phyloP scores from a whole-genome alignment of 805 yeast genomes.

The Candida bentonensis region DNA sequence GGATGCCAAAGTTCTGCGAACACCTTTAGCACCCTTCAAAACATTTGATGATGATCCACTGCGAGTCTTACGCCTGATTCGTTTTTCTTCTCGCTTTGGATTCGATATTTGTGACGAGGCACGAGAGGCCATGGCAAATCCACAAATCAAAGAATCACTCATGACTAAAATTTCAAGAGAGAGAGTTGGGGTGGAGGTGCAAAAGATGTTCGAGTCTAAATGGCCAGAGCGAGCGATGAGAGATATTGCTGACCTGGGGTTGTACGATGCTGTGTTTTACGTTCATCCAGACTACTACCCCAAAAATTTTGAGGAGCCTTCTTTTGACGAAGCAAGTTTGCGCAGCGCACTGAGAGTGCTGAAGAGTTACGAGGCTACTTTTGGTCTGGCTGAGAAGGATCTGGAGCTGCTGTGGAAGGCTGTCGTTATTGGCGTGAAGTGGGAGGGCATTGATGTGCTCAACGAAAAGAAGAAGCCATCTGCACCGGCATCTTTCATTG shows the following conservation, averaged over 20 bases:
- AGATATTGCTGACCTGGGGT: constrained; percentile 38
- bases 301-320: constrained; percentile 10
- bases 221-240: constrained; percentile 52
- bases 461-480: constrained; percentile 24
- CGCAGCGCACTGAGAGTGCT: constrained; percentile 12
- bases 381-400: constrained; percentile 4
- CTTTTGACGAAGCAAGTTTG: constrained; percentile 11
- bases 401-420: constrained; percentile 31
- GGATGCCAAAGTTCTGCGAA: constrained; percentile 53
- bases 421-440: constrained; percentile 33
- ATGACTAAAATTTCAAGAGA: constrained; percentile 73
- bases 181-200: constrained; percentile 75
- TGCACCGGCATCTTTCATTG: constrained; percentile 33
- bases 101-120: constrained; percentile 51
- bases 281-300: constrained; percentile 15
- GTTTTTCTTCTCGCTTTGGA: constrained; percentile 72
- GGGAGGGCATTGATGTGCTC: constrained; percentile 26
- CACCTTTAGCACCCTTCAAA: constrained; percentile 73
- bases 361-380: constrained; percentile 3
- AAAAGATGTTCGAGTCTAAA: constrained; percentile 54
- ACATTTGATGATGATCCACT: constrained; percentile 93
- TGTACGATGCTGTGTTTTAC: constrained; percentile 47
- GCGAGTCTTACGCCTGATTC: constrained; percentile 66
- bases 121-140: constrained; percentile 44
- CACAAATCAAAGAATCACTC: constrained; percentile 44